Evolutionary conservation across 1,284 basidiomycete species (phyloP), one percentile per base, ranked within the genome.

Genomic region (Golubevia pallescens): DNA sequence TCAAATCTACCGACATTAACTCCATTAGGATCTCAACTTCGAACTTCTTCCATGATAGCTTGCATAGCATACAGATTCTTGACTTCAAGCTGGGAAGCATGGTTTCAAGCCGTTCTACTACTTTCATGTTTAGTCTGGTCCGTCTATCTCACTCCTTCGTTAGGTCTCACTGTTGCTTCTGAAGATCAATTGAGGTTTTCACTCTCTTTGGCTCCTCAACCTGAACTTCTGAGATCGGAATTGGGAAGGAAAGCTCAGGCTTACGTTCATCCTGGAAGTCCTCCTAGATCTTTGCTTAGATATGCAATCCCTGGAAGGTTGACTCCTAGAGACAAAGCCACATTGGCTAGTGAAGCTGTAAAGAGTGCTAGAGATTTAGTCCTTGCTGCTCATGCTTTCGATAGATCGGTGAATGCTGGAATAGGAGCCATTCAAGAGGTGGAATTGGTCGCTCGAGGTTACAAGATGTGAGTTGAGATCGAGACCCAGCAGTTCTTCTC

Each of bases 381-480:
- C 51, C 58, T 67, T 10, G 67, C 73, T 6, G 74, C 77, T 3
- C 76, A 80, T 52, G 23, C 48, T 3, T 71, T 79, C 57, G 82
- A 84, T 57, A 23, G 73, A 0, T 67, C 71, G 14, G 53, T 78
- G 60, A 83, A 82, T 63, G 70, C 71, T 52, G 71, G 73, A 14
- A 72, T 84, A 60, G 70, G 67, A 10, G 82, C 82, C n/a, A 62
- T 84, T 1, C 82, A 84, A 59, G 82, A 84, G 60, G 77, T 80
- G 48, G 82, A 84, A 68, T 65, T 79, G 1, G 80, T 84, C 19
- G 76, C 81, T 20, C 68, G 82, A 21, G 81, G 81, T 3, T 81
- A 74, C 66, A 77, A 73, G 58, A 63, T 84, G 28, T 75, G 61
- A 62, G 64, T 66, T 28, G 28, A 28, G 28, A 28, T 28, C 28